Evolutionary conservation across 2,329 filamentous ascomycete species (phyloP).

Genomic region (Aspergillus fumigatus): DNA sequence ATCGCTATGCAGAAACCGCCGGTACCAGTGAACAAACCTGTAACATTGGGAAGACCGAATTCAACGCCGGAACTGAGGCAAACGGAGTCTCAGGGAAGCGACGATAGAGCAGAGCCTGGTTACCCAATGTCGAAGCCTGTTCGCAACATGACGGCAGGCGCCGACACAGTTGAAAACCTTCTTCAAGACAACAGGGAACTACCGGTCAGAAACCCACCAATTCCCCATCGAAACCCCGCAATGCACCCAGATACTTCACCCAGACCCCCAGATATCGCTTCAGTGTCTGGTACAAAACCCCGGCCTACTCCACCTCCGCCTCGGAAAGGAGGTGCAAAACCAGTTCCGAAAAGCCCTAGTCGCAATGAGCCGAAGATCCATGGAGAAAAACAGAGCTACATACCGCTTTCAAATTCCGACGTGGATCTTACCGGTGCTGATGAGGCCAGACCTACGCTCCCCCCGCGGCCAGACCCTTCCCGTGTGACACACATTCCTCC

Average conservation of each 20-base stretch:
- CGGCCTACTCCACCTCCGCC: conserved; percentile 15
- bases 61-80: conserved; percentile 2
- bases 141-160: conserved; percentile 11
- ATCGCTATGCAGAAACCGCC: conserved; percentile 31
- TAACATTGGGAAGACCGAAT: not conserved
- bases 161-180: conserved; percentile 1
- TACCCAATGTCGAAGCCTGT: conserved; percentile 23
- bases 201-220: not conserved
- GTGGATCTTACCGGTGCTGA: conserved; percentile 11
- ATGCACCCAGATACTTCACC: not conserved
- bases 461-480: conserved; percentile 17
- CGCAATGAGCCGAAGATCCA: not conserved
- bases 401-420: conserved; percentile 12
- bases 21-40: conserved; percentile 13
- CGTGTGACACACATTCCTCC: conserved; percentile 1
- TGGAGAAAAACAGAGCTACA: conserved; percentile 1
- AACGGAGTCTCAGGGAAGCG: conserved; percentile 7
- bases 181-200: conserved; percentile 3
- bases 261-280: conserved; percentile 1
- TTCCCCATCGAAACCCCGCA: conserved; percentile 11
- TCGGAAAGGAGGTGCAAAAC: conserved; percentile 8
- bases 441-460: conserved; percentile 22
- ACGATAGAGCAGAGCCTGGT: conserved; percentile 11
- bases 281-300: conserved; percentile 9
- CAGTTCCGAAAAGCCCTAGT: not conserved